phyloP scores from a whole-genome alignment of 768 basidiomycete species.

The Russula olivacea region DNA sequence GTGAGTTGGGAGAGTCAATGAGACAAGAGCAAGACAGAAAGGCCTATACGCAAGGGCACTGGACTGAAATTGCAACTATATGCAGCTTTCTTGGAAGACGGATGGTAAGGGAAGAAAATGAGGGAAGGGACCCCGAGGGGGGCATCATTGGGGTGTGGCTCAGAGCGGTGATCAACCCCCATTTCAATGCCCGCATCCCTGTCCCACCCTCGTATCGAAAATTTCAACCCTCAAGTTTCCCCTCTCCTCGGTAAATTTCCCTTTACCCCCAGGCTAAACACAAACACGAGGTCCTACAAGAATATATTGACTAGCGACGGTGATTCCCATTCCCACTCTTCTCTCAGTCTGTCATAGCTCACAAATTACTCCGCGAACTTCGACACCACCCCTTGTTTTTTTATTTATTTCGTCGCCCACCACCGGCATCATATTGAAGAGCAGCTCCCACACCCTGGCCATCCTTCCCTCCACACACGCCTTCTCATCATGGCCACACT shows the following conservation, averaged over 20 bases:
- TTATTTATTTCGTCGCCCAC: not conserved
- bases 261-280: not conserved
- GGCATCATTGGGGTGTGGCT: not conserved
- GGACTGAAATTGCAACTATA: not conserved
- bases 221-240: not conserved
- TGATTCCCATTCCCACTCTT: not conserved
- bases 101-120: not conserved
- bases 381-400: not conserved
- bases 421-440: not conserved
- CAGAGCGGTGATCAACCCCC: not conserved
- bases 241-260: too few relatives aligned
- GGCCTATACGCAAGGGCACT: not conserved
- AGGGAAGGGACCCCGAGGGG: not conserved
- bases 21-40: slow-evolving; percentile 12
- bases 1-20: not conserved
- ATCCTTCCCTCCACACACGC: not conserved
- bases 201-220: not conserved
- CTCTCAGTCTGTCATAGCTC: not conserved
- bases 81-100: not conserved
- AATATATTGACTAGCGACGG: not conserved
- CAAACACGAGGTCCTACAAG: not conserved
- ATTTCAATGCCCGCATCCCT: slow-evolving; percentile 13
- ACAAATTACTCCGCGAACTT: not conserved
- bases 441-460: not conserved
- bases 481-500: not conserved